Evolutionary conservation across 176 grass and related monocot genomes (phyloP), one percentile per base, ranked within the genome.

Genomic region (Aechmea fasciata): DNA sequence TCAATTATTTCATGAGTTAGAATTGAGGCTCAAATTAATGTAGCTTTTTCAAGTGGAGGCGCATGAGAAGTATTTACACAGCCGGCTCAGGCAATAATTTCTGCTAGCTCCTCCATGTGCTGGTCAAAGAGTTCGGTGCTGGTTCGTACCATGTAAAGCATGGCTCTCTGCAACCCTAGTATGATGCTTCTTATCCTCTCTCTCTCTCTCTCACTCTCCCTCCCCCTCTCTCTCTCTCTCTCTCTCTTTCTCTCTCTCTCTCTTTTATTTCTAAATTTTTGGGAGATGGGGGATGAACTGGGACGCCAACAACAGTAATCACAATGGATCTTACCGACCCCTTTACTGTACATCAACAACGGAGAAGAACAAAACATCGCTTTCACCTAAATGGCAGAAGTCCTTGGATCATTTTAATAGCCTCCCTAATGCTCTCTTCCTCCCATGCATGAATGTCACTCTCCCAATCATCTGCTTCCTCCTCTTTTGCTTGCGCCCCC

Each of bases 91-190:
- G 33, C 33, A 41, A 41, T 41, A 41, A 41, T 41, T 41, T 41
- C 6, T 9, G 14, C 49, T 55, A 77, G 68, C 49, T 77, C 66
- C 49, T 77, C 66, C 74, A 57, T 57, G 67, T 59, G 65, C 65
- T 69, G 65, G 74, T 77, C 74, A 77, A 77, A 41, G 74, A 69
- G 65, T 77, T 68, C 65, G 64, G 25, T 77, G 64, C 50, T 69
- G 26, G 64, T 69, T 57, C 74, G 74, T 77, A 77, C 65, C 67
- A 55, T 48, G 63, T 52, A 69, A 69, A 77, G 74, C 74, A 77
- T 77, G 74, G 49, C 41, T 77, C 49, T 77, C 49, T 77, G 74
- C 73, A 62, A 9, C 47, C 64, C 74, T 69, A 77, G 64, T 69
- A 63, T 77, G 74, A 5, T 52, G 68, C 66, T 52, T 65, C 64